Base-by-base conservation (phyloP, 345 rosid species). In the Corchorus capsularis region DNA sequence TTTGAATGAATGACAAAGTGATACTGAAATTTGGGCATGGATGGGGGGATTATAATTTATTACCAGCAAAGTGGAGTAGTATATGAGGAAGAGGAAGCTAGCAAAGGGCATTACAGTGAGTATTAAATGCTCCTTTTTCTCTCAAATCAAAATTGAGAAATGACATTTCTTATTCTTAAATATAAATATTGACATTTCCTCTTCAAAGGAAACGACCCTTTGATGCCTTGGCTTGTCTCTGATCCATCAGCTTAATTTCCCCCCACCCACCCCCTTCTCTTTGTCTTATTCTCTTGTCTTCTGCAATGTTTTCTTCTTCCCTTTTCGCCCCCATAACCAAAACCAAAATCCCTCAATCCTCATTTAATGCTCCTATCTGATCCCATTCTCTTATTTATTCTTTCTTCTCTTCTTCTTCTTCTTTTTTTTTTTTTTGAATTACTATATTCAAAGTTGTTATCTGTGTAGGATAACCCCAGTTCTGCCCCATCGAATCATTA, bases 251-350 rank as follows among this genome's bases (percentile, higher is more conserved):
- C 61, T 74, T 71, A 52, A 13, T 56, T 56, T 69, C 65, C 55
- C 72, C 72, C 8, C 84, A 80, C 79, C 86, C 79, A 67, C 79
- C 82, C 52, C 83, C 13, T 73, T 72, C 73, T 77, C 72, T 77
- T 79, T 81, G 82, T 86, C 84, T 79, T 61, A 43, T 77, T 73
- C 68, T 47, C 47, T 76, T 78, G 81, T 77, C 82, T 77, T 82
- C 76, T 56, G 81, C 43, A 39, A 39, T 39, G 43, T 39, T 39
- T 39, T 39, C 43, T 53, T 27, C 27, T 27, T 27, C 27, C 27
- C 27, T 27, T 61, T 76, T 75, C 22, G n/a, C 75, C 57, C 72
- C 61, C 27, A 27, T 1, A 27, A 27, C 27, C 1, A 27, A 27
- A 27, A 27, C 15, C n/a, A 15, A 68, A 20, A 80, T 59, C 57